Base-by-base conservation (phyloP, 352 stramenopile species). In the Pythium monospermum region DNA sequence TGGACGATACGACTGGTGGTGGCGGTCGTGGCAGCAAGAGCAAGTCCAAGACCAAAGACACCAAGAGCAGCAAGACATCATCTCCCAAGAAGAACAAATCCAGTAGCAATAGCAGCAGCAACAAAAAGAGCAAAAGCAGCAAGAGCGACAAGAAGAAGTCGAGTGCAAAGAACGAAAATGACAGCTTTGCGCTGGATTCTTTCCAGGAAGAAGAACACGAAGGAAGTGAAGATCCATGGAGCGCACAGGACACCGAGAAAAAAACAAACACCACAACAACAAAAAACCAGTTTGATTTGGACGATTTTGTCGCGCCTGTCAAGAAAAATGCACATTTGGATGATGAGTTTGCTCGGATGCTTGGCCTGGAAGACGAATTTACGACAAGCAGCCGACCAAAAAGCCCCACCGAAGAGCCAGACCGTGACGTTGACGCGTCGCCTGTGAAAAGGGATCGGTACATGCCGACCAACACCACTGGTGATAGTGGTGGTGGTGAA, bases 341-440 rank as follows among this genome's bases (percentile, higher is more conserved):
- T 39, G 70, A 71, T 41, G 77, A 88, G 45, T 88, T 88, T 45
- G 65, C 71, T 6, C 72, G 82, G 26, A 86, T 88, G 73, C 46
- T 88, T 3, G 73, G 73, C 0, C 54, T 87, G 0, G 73, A 82
- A n/a, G 61, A 78, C 33, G 53, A 79, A 4, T 55, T 64, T 23
- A 47, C 28, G 2, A 27, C 31, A 12, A 18, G 28, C 6, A 18
- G 45, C 32, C 13, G 47, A 40, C 36, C 18, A 19, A 15, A 32
- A 28, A 25, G 52, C 18, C 25, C 39, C 27, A 46, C 42, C 31
- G 26, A 8, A 13, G 40, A 44, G 26, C 22, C 21, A 19, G 28
- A 42, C 21, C 32, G 50, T 12, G 32, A 41, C 16, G 32, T 26
- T 10, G 53, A 44, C 3, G 16, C 43, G 21, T 55, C 46, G 2